Conservation (phyloP, 1,284 basidiomycete genomes). For the Wallemia mellicola region DNA sequence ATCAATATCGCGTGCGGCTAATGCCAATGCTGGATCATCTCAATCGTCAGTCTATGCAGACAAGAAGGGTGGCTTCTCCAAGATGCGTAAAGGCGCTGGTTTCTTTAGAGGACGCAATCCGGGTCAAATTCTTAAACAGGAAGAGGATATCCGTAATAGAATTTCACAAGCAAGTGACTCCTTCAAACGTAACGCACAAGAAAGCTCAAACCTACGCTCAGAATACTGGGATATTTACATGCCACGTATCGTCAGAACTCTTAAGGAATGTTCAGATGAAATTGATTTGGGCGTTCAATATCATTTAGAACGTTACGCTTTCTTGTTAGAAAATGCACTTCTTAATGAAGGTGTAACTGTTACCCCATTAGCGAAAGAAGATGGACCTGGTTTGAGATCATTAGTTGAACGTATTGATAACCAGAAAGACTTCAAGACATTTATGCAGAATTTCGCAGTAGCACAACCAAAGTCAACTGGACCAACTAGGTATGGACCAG, state of each 20-base stretch:
- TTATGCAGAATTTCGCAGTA: conserved; percentile 81
- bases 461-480: conserved; percentile 39
- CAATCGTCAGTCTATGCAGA: conserved; percentile 21
- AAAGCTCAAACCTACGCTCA: neutral
- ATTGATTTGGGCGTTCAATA: conserved; percentile 91
- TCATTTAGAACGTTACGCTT: conserved; percentile 78
- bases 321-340: conserved; percentile 67
- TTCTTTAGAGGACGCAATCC: neutral
- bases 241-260: conserved; percentile 23
- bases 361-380: conserved; percentile 37
- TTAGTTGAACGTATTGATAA: conserved; percentile 80
- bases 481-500: conserved; percentile 47
- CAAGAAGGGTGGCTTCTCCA: conserved; percentile 47
- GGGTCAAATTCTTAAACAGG: neutral
- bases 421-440: conserved; percentile 72
- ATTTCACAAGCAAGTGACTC: neutral
- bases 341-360: conserved; percentile 62
- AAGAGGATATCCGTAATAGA: neutral
- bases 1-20: conserved; percentile 21
- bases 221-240: conserved; percentile 1
- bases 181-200: neutral
- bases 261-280: conserved; percentile 88
- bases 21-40: conserved; percentile 15
- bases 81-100: conserved; percentile 17
- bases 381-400: conserved; percentile 49